Evolutionary conservation across 352 stramenopile species (phyloP).

Genomic region (Phytophthora niederhauseri): DNA sequence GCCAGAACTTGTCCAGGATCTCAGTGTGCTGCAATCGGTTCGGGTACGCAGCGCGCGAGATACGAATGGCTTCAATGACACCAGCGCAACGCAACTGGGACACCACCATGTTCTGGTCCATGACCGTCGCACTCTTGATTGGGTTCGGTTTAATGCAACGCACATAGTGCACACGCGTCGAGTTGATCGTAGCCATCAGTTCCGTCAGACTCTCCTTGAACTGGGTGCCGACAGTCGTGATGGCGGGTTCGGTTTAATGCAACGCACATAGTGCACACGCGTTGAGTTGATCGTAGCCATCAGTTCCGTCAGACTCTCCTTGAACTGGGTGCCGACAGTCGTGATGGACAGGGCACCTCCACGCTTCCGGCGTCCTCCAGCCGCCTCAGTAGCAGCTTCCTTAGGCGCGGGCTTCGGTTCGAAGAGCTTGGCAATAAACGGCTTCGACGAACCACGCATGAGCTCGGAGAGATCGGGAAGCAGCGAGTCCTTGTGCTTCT

Average conservation of each 20-base stretch:
- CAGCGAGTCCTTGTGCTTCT: slow-evolving; percentile 97
- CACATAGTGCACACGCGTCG: slow-evolving; percentile 98
- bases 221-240: slow-evolving; percentile 89
- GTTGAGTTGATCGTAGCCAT: slow-evolving; percentile 96
- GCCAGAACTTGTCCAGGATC: slow-evolving; percentile 83
- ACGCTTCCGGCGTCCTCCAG: slow-evolving; percentile 54
- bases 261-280: slow-evolving; percentile 98
- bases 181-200: slow-evolving; percentile 96
- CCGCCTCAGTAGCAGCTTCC: slow-evolving; percentile 36
- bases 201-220: slow-evolving; percentile 95
- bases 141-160: slow-evolving; percentile 99
- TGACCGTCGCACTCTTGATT: slow-evolving; percentile 90
- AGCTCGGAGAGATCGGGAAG: slow-evolving; percentile 94
- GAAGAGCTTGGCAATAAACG: slow-evolving; percentile 78
- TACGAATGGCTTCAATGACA: slow-evolving; percentile 99
- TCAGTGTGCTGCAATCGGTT: slow-evolving; percentile 95
- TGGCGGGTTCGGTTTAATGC: slow-evolving; percentile 99
- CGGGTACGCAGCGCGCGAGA: slow-evolving; percentile 98
- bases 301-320: slow-evolving; percentile 92
- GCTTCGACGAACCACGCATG: slow-evolving; percentile 77
- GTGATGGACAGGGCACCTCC: slow-evolving; percentile 65
- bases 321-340: slow-evolving; percentile 93
- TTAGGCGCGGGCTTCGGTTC: slow-evolving; percentile 64
- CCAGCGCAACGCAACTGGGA: slow-evolving; percentile 98
- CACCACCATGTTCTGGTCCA: slow-evolving; percentile 95